These are phyloP conservation scores for Golovinomyces cichoracearum DNA, from an alignment of 2,329 filamentous ascomycete species.

Conservation along the genomic window DNA sequence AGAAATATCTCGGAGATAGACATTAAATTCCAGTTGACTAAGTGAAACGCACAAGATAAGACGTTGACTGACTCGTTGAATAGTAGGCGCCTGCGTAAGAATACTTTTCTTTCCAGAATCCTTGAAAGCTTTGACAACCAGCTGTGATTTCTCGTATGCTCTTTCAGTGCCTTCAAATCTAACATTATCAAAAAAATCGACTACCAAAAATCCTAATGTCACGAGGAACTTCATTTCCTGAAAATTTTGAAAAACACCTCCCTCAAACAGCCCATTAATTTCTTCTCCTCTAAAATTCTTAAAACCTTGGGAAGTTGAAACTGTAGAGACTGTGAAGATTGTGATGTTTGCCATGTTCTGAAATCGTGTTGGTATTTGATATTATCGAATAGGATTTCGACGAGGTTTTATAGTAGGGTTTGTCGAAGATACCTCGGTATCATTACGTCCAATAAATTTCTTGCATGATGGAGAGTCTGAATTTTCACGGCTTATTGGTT, in stretches of 20 bases:
- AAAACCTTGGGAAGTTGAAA: neutral
- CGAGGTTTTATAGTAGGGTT: neutral
- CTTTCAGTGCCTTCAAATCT: neutral
- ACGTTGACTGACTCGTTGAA: conserved; percentile 2
- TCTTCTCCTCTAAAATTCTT: neutral
- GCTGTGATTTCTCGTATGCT: neutral
- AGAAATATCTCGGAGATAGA: conserved; percentile 1
- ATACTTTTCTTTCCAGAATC: conserved; percentile 3
- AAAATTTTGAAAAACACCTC: neutral
- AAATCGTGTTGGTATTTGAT: neutral
- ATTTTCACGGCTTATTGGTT: neutral
- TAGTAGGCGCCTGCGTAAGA: neutral
- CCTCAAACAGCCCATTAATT: neutral
- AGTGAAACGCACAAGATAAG: neutral
- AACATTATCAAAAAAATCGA: neutral
- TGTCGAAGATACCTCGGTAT: neutral
- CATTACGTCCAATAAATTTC: neutral
- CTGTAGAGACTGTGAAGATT: neutral
- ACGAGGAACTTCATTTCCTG: neutral
- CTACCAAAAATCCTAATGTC: neutral
- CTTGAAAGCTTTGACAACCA: conserved; percentile 3
- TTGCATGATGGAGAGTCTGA: neutral
- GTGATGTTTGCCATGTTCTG: neutral
- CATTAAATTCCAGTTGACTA: neutral
- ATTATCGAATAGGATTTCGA: neutral